Evolutionary conservation across 306 rosid genomes (phyloP).

Genomic region (Cyclanthera cordifolia): DNA sequence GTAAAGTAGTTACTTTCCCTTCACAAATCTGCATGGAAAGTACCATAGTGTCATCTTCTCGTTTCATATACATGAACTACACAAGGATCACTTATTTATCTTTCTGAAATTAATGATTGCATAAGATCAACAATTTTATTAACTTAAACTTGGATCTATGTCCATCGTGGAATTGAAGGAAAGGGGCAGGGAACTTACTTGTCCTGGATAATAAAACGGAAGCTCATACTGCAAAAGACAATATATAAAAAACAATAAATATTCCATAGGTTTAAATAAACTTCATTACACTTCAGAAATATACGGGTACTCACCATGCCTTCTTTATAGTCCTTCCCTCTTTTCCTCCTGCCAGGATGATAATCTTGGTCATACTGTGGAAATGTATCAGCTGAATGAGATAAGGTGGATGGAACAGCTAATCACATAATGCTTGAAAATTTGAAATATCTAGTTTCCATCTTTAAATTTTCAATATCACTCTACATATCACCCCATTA

Average conservation of each 20-base stretch:
- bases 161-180: not conserved
- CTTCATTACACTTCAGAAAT: not conserved
- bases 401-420: not conserved
- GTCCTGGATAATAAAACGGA: constrained; percentile 93
- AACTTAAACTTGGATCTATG: not conserved
- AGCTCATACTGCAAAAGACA: constrained; percentile 82
- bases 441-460: not conserved
- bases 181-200: constrained; percentile 42
- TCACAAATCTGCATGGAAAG: constrained; percentile 56
- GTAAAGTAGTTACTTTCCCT: constrained; percentile 71
- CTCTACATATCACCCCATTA: not conserved
- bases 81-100: not conserved
- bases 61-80: not conserved
- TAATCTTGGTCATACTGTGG: constrained; percentile 82
- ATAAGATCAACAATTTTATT: not conserved
- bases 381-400: not conserved
- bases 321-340: constrained; percentile 91
- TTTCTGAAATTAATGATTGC: not conserved
- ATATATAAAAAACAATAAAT: constrained; percentile 18
- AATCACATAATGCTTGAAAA: not conserved
- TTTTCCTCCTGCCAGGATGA: constrained; percentile 87
- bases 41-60: constrained; percentile 9
- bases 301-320: constrained; percentile 51
- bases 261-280: constrained; percentile 4
- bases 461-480: not conserved